Conservation (phyloP, 176 grass and related monocot genomes). For the Miscanthus lutarioriparius region DNA sequence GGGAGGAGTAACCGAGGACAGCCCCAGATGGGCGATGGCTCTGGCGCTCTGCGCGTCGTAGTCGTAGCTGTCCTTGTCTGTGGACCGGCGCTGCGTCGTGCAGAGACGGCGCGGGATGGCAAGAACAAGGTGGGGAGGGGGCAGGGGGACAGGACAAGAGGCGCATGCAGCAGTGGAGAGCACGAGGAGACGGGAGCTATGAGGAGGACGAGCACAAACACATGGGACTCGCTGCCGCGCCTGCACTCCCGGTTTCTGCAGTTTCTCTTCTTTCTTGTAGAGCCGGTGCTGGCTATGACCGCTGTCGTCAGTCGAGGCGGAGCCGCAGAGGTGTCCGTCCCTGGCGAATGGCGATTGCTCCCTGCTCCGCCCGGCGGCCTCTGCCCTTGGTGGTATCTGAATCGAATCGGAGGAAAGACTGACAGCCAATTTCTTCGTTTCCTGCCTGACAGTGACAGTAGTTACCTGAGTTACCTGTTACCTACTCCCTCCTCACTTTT, state of each 20-base stretch:
- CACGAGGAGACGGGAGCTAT: constrained; percentile 27
- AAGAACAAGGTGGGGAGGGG: constrained; percentile 14
- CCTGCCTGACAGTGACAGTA: no score
- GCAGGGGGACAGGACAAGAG: constrained; percentile 30
- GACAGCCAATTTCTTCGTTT: no score
- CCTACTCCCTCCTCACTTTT: no score
- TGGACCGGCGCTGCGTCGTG: constrained; percentile 20
- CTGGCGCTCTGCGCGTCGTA: neutral
- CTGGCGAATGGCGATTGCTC: constrained; percentile 10
- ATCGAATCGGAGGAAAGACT: no score
- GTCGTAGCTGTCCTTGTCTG: constrained; percentile 31
- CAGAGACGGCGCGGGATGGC: neutral
- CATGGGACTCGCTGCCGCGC: constrained; percentile 25
- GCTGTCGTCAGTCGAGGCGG: neutral
- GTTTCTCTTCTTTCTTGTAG: neutral
- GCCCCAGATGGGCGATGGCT: neutral
- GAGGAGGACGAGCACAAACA: constrained; percentile 2
- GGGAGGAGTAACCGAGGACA: neutral
- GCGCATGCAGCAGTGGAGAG: constrained; percentile 43
- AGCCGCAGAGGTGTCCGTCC: constrained; percentile 25
- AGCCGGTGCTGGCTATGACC: neutral
- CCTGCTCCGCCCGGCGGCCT: neutral
- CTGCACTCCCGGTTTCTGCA: neutral
- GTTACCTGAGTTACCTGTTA: neutral
- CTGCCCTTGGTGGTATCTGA: no score